Base-by-base conservation (phyloP, 441 rosid genomes). In the Lepidium campestre region DNA sequence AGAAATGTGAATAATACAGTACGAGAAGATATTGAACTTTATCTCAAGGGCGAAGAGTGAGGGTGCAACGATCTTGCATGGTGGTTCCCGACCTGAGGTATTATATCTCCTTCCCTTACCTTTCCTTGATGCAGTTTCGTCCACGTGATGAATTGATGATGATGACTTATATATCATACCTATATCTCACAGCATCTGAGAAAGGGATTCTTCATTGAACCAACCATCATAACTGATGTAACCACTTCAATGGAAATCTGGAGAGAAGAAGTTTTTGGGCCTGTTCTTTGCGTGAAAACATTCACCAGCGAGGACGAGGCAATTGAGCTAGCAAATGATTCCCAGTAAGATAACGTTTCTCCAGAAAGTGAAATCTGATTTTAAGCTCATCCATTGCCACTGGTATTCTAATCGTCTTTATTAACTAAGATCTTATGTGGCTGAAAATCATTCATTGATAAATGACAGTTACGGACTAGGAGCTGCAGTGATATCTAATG, bases 191-290 rank as follows among this genome's bases (percentile, higher is more conserved):
- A 91, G 98, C 96, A 93, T 77, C 77, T 87, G 20, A 62, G 72
- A 36, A 89, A 85, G 71, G 99, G 97, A 45, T 93, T 78, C 85
- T 93, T 81, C 56, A 41, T 93, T 8, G 89, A 87, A 73, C 96
- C 99, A 76, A 80, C 96, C 55, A 79, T 93, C 76, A 76, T 93
- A 52, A 83, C 83, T 57, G 83, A 87, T 68, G 88, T 91, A 56
- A 81, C 83, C 14, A 82, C 88, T 49, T 82, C 93, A 66, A 89
- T 87, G 99, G 78, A 93, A 86, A 91, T 93, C 45, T 93, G 99
- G 99, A 93, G 93, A 71, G 99, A 93, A 75, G 97, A 93, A 84
- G 95, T 91, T 59, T 93, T 93, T 54, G 99, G 98, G 37, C 97
- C 99, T 57, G 96, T 93, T 70, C 80, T 93, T 7, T 87, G 93